These are phyloP conservation scores for Erigeron philadelphicus DNA, from an alignment of 140 eudicot species.

Conservation along the genomic window DNA sequence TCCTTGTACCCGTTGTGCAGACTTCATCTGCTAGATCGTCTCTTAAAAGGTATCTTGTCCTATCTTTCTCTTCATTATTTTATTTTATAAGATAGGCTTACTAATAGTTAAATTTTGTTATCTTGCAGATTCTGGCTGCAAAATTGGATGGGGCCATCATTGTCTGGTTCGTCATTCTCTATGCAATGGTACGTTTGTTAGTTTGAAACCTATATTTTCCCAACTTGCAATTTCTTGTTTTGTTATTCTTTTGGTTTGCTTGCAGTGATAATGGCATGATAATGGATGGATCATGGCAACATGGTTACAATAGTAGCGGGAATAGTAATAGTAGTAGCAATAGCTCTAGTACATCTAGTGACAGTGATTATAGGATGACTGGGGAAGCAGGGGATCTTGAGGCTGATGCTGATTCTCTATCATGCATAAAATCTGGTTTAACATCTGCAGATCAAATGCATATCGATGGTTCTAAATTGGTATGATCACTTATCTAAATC, in stretches of 20 bases:
- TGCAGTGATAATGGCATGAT: slow-evolving; percentile 49
- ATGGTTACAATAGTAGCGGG: slow-evolving; percentile 74
- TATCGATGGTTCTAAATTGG: slow-evolving; percentile 64
- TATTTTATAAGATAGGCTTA: not conserved
- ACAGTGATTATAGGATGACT: slow-evolving; percentile 60
- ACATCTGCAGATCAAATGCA: slow-evolving; percentile 62
- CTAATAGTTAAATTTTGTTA: slow-evolving; percentile 10
- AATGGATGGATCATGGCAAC: slow-evolving; percentile 9
- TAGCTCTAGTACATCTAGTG: slow-evolving; percentile 86
- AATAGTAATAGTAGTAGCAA: slow-evolving; percentile 91
- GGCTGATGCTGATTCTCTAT: slow-evolving; percentile 94
- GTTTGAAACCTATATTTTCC: not conserved
- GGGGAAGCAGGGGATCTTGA: slow-evolving; percentile 70
- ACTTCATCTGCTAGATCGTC: slow-evolving; percentile 82
- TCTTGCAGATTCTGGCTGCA: slow-evolving; percentile 89
- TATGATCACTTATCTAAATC: slow-evolving; percentile 19
- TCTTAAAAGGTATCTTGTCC: slow-evolving; percentile 52
- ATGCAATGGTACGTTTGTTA: slow-evolving; percentile 64
- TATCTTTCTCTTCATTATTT: slow-evolving; percentile 15
- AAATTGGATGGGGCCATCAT: slow-evolving; percentile 92
- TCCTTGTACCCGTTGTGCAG: slow-evolving; percentile 89
- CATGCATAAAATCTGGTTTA: slow-evolving; percentile 77
- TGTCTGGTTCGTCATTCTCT: slow-evolving; percentile 59
- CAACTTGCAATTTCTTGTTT: not conserved
- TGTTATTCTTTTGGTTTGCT: slow-evolving; percentile 22